A percentile compares a stretch with the other conserved stretches of the same genome.
Conservation (phyloP, 2,329 filamentous ascomycete species). For the Nemania sp. region DNA sequence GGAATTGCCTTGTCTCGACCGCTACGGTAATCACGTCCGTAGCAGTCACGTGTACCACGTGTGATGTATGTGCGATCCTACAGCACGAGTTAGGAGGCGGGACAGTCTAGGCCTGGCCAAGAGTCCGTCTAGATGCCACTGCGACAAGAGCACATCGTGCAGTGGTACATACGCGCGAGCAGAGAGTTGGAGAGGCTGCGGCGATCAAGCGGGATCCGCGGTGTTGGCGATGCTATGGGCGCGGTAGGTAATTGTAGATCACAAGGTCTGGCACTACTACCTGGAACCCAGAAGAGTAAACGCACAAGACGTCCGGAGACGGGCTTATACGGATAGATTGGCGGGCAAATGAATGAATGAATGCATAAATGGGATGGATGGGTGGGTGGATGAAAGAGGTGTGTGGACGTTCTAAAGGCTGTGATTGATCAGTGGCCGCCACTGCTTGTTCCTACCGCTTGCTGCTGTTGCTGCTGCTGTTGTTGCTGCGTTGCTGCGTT, state of each 20-base stretch:
- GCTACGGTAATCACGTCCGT: background rate
- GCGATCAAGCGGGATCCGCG: background rate
- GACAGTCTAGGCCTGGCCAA: constrained; percentile 36
- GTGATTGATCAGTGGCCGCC: constrained; percentile 22
- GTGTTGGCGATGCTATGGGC: background rate
- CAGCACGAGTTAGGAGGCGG: constrained; percentile 19
- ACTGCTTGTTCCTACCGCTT: too few species aligned
- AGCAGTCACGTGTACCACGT: background rate
- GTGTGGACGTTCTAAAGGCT: constrained; percentile 16
- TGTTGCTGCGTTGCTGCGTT: constrained; percentile 10
- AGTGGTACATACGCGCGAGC: background rate
- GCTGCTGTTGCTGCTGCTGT: constrained; percentile 3
- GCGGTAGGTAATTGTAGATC: constrained; percentile 19
- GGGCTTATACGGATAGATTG: too few species aligned
- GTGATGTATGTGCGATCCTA: constrained; percentile 21
- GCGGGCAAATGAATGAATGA: background rate
- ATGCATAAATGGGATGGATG: constrained; percentile 1
- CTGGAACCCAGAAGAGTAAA: too few species aligned
- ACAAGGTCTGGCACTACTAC: background rate
- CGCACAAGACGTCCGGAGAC: too few species aligned
- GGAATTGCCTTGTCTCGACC: background rate
- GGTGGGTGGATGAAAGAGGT: background rate
- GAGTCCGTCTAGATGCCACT: constrained; percentile 33
- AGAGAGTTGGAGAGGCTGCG: background rate
- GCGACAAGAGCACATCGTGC: constrained; percentile 32